A percentile compares a stretch with the other conserved stretches of the same genome.
phyloP scores from a whole-genome alignment of 2,329 filamentous ascomycete genomes.

The Phyllosticta citrichinensis region DNA sequence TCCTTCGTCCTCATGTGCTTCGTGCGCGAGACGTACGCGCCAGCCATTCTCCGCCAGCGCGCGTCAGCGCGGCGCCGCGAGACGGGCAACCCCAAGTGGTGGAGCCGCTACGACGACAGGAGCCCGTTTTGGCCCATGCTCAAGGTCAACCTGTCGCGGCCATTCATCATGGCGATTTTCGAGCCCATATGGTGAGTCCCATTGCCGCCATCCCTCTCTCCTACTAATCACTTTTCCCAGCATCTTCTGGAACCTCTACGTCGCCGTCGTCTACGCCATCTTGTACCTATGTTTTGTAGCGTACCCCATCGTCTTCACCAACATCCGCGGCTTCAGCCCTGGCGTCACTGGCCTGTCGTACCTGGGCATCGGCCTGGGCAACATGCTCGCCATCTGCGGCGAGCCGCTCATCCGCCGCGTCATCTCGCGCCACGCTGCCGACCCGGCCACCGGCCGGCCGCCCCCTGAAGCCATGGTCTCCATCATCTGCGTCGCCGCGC shows the following conservation, averaged over 20 bases:
- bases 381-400: constrained; percentile 19
- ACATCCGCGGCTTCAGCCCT: constrained; percentile 65
- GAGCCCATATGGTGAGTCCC: constrained; percentile 69
- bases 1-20: constrained; percentile 2
- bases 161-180: constrained; percentile 64
- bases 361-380: constrained; percentile 57
- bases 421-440: constrained; percentile 65
- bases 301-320: constrained; percentile 73
- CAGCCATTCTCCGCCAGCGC: constrained; percentile 57
- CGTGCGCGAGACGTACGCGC: constrained; percentile 68
- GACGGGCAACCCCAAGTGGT: constrained; percentile 61
- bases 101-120: constrained; percentile 70
- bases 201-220: not conserved
- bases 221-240: constrained; percentile 28
- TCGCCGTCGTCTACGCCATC: constrained; percentile 72
- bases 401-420: constrained; percentile 60
- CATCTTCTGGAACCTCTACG: constrained; percentile 64
- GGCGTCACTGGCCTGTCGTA: constrained; percentile 70
- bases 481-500: constrained; percentile 66
- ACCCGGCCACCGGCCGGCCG: constrained; percentile 63
- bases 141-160: constrained; percentile 65
- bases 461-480: constrained; percentile 73
- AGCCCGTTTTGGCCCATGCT: constrained; percentile 53
- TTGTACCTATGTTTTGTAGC: constrained; percentile 86
- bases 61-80: constrained; percentile 56